Conservation (phyloP, 306 rosid genomes). For the Aeschynomene evenia region DNA sequence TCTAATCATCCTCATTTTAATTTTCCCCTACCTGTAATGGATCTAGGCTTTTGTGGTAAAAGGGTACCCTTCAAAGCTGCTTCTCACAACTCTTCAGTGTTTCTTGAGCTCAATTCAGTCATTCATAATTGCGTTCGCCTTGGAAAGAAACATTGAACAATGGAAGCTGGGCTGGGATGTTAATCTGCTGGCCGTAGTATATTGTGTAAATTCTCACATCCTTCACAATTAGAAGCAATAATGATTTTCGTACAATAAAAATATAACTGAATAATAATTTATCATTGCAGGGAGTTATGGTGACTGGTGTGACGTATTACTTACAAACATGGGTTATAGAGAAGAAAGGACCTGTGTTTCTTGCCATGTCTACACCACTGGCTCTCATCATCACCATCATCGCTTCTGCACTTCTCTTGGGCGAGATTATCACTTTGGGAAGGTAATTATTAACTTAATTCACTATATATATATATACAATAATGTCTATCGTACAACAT, state of each 20-base stretch:
- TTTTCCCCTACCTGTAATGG: background rate
- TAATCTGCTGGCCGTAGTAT: slow-evolving; percentile 62
- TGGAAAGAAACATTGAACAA: slow-evolving; percentile 65
- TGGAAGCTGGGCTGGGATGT: slow-evolving; percentile 81
- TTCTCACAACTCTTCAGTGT: slow-evolving; percentile 69
- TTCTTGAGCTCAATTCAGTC: slow-evolving; percentile 63
- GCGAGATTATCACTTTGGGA: slow-evolving; percentile 63
- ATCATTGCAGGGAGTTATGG: slow-evolving; percentile 64
- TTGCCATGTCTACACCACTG: slow-evolving; percentile 79
- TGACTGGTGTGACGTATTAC: slow-evolving; percentile 71
- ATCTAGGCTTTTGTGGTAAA: slow-evolving; percentile 60
- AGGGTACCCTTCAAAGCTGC: slow-evolving; percentile 70
- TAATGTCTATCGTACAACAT: no score
- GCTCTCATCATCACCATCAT: slow-evolving; percentile 59
- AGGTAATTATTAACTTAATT: no score
- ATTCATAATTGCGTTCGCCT: slow-evolving; percentile 55
- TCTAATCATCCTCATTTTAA: background rate
- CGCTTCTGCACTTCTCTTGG: slow-evolving; percentile 57
- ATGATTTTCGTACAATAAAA: no score
- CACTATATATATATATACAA: no score
- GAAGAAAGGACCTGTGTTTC: slow-evolving; percentile 83
- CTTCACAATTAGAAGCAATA: slow-evolving; percentile 7
- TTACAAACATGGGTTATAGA: slow-evolving; percentile 84
- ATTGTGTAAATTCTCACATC: slow-evolving; percentile 54
- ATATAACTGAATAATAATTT: no score